Conservation (phyloP, 2,329 filamentous ascomycete genomes). For the Triangularia setosa region DNA sequence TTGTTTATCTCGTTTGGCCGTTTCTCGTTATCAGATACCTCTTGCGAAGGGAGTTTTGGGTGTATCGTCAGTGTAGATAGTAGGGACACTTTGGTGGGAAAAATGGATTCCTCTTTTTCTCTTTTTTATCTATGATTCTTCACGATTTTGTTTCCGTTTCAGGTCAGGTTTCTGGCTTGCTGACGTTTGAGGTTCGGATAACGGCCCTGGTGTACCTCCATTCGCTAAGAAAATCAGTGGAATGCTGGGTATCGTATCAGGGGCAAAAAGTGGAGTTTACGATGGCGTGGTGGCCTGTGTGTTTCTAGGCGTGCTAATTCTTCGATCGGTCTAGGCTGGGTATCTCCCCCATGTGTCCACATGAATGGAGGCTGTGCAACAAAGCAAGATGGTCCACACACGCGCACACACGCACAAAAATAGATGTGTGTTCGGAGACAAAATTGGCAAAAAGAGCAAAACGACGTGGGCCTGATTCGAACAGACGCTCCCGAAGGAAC, state of each 20-base stretch:
- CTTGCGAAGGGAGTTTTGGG: neutral
- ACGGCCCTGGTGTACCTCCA: neutral
- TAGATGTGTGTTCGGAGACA: neutral
- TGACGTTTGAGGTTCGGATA: neutral
- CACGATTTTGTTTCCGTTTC: neutral
- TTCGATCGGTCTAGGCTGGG: neutral
- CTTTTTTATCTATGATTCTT: neutral
- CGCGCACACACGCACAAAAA: neutral
- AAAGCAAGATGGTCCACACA: neutral
- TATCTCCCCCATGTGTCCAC: too few species aligned
- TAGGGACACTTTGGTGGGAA: neutral
- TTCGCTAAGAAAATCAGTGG: neutral
- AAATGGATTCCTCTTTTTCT: neutral
- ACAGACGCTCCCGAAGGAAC: slow-evolving; percentile 6
- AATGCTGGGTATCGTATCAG: neutral
- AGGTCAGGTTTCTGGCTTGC: neutral
- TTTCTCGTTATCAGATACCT: neutral
- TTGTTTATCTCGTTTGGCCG: neutral
- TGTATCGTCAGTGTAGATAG: neutral
- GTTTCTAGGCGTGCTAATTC: too few species aligned
- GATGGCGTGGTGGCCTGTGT: too few species aligned
- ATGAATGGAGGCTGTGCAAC: neutral
- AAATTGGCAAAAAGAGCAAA: neutral
- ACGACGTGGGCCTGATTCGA: slow-evolving; percentile 2
- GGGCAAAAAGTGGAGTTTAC: neutral